Conservation (phyloP, 306 rosid genomes). For the Cucumis sativus region Cucumber_9930_V3 NC_026659.2:30722001-30722500, state of each 20-base stretch:
- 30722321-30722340: constrained; percentile 95
- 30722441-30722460: constrained; percentile 82
- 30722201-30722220: not conserved
- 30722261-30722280: constrained; percentile 97
- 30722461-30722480: constrained; percentile 95
- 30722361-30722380: constrained; percentile 99
- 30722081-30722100: not conserved
- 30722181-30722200: not conserved
- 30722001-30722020: not conserved
- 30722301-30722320: constrained; percentile 96
- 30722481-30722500: constrained; percentile 85
- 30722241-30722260: constrained; percentile 20
- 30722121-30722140: not conserved
- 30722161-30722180: not conserved
- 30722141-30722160: not conserved
- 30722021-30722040: not conserved
- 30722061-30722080: not conserved
- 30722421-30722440: constrained; percentile 92
- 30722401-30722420: constrained; percentile 99
- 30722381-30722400: constrained; percentile 99
- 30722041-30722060: not conserved
- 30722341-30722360: constrained; percentile 91
- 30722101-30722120: not conserved
- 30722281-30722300: constrained; percentile 93
- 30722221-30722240: constrained; percentile 2